Evolutionary conservation across 2,329 filamentous ascomycete genomes (phyloP).

Genomic region (Reticulascus tulasneorum): DNA sequence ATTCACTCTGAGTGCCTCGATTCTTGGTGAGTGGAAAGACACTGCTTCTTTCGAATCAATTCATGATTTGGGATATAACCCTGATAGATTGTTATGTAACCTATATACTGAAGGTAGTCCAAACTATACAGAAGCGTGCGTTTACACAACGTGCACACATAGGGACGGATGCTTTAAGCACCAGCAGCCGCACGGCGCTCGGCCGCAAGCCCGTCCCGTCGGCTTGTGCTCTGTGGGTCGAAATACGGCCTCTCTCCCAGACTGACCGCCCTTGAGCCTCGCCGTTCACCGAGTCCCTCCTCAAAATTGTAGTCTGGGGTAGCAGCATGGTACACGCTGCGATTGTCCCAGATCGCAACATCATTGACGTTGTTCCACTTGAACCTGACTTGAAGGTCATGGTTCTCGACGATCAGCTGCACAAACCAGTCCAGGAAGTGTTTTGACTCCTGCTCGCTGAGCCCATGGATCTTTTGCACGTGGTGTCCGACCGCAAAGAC

Average conservation of each 20-base stretch:
- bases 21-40: too few species aligned
- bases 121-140: too few species aligned
- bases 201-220: slow-evolving; percentile 13
- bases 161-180: too few species aligned
- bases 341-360: slow-evolving; percentile 55
- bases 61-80: too few species aligned
- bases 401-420: slow-evolving; percentile 47
- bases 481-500: slow-evolving; percentile 50
- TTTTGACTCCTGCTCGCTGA: slow-evolving; percentile 43
- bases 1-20: too few species aligned
- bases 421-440: slow-evolving; percentile 49
- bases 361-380: slow-evolving; percentile 43
- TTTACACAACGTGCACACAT: too few species aligned
- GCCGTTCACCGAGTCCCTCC: slow-evolving; percentile 39
- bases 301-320: slow-evolving; percentile 47
- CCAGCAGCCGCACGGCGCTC: too few species aligned
- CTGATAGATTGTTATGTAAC: too few species aligned
- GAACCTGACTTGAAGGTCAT: slow-evolving; percentile 50
- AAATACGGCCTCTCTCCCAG: slow-evolving; percentile 52
- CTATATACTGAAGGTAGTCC: too few species aligned
- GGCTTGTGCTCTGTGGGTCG: slow-evolving; percentile 37
- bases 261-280: slow-evolving; percentile 46
- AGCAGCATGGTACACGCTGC: slow-evolving; percentile 51
- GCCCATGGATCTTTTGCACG: slow-evolving; percentile 45
- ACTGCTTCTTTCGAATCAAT: too few species aligned